These are phyloP conservation scores for Tricholoma terreum DNA, from an alignment of 768 basidiomycete genomes.

Conservation along the genomic window DNA sequence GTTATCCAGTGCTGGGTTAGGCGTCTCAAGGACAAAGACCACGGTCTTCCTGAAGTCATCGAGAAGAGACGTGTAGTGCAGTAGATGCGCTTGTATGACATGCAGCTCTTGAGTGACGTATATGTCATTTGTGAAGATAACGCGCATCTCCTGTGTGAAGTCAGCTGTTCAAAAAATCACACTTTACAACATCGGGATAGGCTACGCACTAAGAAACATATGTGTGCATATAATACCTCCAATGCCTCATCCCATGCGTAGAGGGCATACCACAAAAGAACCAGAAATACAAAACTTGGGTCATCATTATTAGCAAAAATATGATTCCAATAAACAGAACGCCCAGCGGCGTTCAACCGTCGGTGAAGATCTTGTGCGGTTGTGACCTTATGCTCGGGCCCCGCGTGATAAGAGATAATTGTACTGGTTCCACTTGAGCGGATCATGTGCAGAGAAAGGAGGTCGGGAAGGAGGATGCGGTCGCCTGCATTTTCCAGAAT, in stretches of 20 bases:
- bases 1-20: slow-evolving; percentile 44
- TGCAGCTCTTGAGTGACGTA: slow-evolving; percentile 52
- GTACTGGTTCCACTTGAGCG: slow-evolving; percentile 37
- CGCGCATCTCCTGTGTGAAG: slow-evolving; percentile 47
- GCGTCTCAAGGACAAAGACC: slow-evolving; percentile 44
- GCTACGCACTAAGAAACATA: slow-evolving; percentile 41
- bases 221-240: slow-evolving; percentile 48
- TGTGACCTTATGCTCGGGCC: slow-evolving; percentile 30
- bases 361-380: slow-evolving; percentile 32
- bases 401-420: slow-evolving; percentile 43
- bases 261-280: slow-evolving; percentile 55
- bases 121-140: slow-evolving; percentile 39
- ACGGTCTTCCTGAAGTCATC: slow-evolving; percentile 53
- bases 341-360: slow-evolving; percentile 36
- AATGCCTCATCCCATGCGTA: slow-evolving; percentile 62
- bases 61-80: slow-evolving; percentile 53
- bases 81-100: slow-evolving; percentile 53
- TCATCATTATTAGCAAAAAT: slow-evolving; percentile 41
- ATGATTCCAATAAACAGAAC: slow-evolving; percentile 44
- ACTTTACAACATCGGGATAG: slow-evolving; percentile 9
- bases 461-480: slow-evolving; percentile 40
- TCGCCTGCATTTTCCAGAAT: slow-evolving; percentile 21
- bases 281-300: slow-evolving; percentile 53
- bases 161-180: not conserved
- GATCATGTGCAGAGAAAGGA: slow-evolving; percentile 54